Evolutionary conservation across 228 moss, liverwort and hornwort species (phyloP).

Genomic region (Sphagnum magellanicum): DNA sequence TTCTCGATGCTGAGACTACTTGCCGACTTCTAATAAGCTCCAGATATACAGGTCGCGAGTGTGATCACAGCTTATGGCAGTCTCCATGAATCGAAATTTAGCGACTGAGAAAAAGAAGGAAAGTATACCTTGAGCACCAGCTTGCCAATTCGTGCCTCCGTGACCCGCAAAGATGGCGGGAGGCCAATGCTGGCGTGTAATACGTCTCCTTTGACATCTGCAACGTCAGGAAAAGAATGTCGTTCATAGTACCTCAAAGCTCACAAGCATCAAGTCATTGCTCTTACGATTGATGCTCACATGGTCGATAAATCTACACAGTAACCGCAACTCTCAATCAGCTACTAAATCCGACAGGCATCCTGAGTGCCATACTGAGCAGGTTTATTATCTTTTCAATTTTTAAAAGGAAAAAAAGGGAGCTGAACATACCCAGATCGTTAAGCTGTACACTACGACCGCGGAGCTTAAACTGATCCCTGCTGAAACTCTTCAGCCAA

Average conservation of each 20-base stretch:
- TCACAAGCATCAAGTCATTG: no score
- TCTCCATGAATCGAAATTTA: background rate
- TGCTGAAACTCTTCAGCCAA: constrained; percentile 87
- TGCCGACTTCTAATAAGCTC: no score
- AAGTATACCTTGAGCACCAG: constrained; percentile 77
- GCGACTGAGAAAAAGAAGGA: background rate
- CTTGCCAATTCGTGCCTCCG: constrained; percentile 86
- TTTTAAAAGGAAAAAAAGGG: no score
- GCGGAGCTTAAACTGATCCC: constrained; percentile 96
- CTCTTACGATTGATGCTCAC: no score
- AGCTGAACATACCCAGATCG: constrained; percentile 58
- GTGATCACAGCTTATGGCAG: background rate
- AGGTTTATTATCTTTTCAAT: no score
- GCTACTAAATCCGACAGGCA: no score
- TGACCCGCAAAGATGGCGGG: constrained; percentile 85
- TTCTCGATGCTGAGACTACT: no score
- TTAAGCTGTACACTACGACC: constrained; percentile 92
- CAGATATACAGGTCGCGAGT: background rate
- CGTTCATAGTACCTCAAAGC: no score
- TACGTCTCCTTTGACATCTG: constrained; percentile 99
- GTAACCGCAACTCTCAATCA: no score
- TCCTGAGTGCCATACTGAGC: no score
- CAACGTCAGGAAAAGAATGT: background rate
- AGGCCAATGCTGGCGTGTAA: constrained; percentile 86
- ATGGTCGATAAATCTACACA: no score